These are phyloP conservation scores for Carex cristatella DNA, from an alignment of 176 grass and related monocot genomes.

Conservation along the genomic window DNA sequence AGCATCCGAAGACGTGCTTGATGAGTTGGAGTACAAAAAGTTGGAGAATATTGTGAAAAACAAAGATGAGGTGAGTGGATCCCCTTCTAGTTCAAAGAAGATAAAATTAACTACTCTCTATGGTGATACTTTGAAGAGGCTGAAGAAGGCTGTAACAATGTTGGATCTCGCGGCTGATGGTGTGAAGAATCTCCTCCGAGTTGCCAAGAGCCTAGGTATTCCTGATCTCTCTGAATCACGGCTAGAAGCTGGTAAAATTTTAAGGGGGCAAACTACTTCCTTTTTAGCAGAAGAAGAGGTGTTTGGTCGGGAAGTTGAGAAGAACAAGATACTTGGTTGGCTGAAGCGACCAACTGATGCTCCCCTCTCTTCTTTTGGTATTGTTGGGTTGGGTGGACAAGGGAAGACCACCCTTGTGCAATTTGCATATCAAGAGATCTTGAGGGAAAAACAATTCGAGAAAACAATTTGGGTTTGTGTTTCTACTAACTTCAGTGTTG, in stretches of 20 bases:
- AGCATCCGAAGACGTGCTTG: constrained; percentile 20
- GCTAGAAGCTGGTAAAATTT: too few species aligned
- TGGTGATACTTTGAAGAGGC: too few species aligned
- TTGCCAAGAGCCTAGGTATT: not conserved
- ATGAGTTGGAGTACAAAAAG: not conserved
- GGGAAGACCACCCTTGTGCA: not conserved
- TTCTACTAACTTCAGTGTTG: too few species aligned
- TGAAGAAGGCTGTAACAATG: not conserved
- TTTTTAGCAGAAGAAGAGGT: not conserved
- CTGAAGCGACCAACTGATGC: not conserved
- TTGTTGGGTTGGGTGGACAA: constrained; percentile 4
- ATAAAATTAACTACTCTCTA: too few species aligned
- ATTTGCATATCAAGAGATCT: too few species aligned
- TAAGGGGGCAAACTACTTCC: not conserved
- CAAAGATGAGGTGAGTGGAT: too few species aligned
- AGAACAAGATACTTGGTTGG: not conserved
- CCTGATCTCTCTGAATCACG: not conserved
- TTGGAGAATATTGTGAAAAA: too few species aligned
- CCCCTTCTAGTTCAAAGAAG: too few species aligned
- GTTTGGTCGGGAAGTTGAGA: constrained; percentile 5
- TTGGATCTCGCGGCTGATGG: not conserved
- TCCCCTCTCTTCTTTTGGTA: not conserved
- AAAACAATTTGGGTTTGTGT: too few species aligned
- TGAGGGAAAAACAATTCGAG: too few species aligned
- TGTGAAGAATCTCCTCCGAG: not conserved